Evolutionary conservation across 1,284 basidiomycete species (phyloP), one percentile per base, ranked within the genome.

Genomic region (Albatrellus sp.): DNA sequence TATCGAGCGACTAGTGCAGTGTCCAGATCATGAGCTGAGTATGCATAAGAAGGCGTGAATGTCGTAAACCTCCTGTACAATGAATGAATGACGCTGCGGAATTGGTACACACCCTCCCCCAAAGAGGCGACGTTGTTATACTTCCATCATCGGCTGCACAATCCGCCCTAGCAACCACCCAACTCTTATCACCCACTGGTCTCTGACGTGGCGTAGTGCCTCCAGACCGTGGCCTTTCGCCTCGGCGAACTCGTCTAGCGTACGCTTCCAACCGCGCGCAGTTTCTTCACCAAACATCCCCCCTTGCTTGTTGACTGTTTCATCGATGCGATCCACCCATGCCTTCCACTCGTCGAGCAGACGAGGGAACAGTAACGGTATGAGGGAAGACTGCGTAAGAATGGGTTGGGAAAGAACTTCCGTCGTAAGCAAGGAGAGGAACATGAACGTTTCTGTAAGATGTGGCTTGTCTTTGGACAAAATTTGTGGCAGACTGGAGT

Each of bases 281-380:
- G 69, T 72, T 48, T 86, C 82, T 40, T 68, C 70, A 5, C 81
- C 76, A 57, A 86, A 87, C 84, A 89, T 86, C 4, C 81, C 76
- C 5, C 75, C 80, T 50, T 81, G 67, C n/a, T 62, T 65, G 54
- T 88, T 87, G 2, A 84, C 80, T 9, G 72, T 61, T 14, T 73
- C 64, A 52, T 86, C 80, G 28, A 88, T 67, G 37, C 69, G 69
- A 37, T 74, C 66, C n/a, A 85, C 67, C 85, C 85, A 89, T 11
- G 74, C 75, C 41, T 64, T 70, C 86, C 86, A 89, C 57, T 89
- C 85, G 37, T 76, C 68, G 9, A 66, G 53, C 32, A 89, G 60
- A 12, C 81, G 77, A 2, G 75, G 72, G 42, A 78, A 63, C 3
- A 87, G 59, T 42, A 72, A 59, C 6, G 74, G 75, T 7, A 61